A percentile compares a stretch with the other conserved stretches of the same genome.
Conservation (phyloP, 1,284 basidiomycete species). For the Ustilago tritici region DNA sequence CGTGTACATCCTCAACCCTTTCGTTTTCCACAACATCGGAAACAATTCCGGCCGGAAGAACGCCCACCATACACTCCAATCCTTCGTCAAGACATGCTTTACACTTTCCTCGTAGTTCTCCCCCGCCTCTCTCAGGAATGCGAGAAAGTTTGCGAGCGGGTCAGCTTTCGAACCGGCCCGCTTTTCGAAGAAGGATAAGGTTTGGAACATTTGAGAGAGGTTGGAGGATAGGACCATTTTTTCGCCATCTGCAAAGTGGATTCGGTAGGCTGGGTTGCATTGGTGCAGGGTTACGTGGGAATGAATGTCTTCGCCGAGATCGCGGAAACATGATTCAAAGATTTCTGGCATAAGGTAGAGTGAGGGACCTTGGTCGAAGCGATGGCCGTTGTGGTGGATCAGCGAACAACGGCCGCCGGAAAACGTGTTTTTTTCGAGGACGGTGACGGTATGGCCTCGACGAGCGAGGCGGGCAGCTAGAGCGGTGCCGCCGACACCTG, state of each 20-base stretch:
- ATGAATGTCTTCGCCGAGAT: constrained; percentile 71
- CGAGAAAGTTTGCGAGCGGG: constrained; percentile 66
- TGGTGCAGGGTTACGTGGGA: constrained; percentile 71
- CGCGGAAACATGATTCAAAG: constrained; percentile 72
- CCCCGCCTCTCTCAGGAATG: constrained; percentile 70
- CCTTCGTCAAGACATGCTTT: constrained; percentile 71
- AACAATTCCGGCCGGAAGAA: constrained; percentile 72
- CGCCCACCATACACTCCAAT: constrained; percentile 71
- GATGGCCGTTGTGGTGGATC: constrained; percentile 72
- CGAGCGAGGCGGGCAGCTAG: constrained; percentile 72
- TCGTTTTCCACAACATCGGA: constrained; percentile 68
- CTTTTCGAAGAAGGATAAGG: constrained; percentile 73
- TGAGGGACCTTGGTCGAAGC: constrained; percentile 71
- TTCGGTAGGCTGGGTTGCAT: constrained; percentile 61
- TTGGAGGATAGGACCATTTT: constrained; percentile 71
- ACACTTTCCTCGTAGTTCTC: constrained; percentile 72
- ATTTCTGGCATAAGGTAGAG: constrained; percentile 73
- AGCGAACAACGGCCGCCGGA: constrained; percentile 73
- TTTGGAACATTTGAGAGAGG: constrained; percentile 71
- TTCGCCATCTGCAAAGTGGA: constrained; percentile 61
- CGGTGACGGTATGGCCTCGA: constrained; percentile 72
- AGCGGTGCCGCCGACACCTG: constrained; percentile 72
- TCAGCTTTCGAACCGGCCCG: constrained; percentile 71
- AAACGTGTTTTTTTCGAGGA: constrained; percentile 68
- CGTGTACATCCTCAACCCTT: constrained; percentile 56